These are phyloP conservation scores for Kwoniella shivajii DNA, from an alignment of 1,284 basidiomycete species.

Conservation along the genomic window DNA sequence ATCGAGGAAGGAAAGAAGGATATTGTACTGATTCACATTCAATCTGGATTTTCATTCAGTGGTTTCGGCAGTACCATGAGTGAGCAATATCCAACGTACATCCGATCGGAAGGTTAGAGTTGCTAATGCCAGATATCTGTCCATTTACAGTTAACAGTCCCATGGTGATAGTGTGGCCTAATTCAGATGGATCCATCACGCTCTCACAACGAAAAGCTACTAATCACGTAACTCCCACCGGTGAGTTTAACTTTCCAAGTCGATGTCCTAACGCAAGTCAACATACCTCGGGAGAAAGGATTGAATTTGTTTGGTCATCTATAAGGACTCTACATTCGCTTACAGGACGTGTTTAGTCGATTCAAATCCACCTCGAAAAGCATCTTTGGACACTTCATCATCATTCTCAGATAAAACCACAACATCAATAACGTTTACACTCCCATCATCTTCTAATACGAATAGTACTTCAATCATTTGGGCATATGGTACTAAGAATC, in stretches of 20 bases:
- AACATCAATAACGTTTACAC: slow-evolving; percentile 56
- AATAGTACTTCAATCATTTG: slow-evolving; percentile 58
- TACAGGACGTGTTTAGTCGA: slow-evolving; percentile 36
- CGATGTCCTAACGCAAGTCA: not conserved
- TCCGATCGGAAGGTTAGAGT: not conserved
- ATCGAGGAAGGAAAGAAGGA: no score
- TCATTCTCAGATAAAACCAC: slow-evolving; percentile 46
- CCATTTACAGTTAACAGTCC: slow-evolving; percentile 52
- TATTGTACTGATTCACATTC: no score
- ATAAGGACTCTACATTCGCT: no score
- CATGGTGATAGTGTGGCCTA: slow-evolving; percentile 69
- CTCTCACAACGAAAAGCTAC: slow-evolving; percentile 63
- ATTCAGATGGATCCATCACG: slow-evolving; percentile 60
- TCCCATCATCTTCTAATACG: slow-evolving; percentile 58
- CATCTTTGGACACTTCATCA: slow-evolving; percentile 52
- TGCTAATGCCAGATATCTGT: not conserved
- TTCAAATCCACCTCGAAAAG: slow-evolving; percentile 57
- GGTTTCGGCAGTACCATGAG: slow-evolving; percentile 63
- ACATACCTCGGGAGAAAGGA: no score
- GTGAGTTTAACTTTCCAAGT: slow-evolving; percentile 34
- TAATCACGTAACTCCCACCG: slow-evolving; percentile 57
- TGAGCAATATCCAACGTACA: slow-evolving; percentile 11
- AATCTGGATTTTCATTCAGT: slow-evolving; percentile 14
- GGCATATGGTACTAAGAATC: slow-evolving; percentile 58
- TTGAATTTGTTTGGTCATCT: no score